Evolutionary conservation across 2,329 filamentous ascomycete species (phyloP).

Genomic region (Fusarium sublunatum): DNA sequence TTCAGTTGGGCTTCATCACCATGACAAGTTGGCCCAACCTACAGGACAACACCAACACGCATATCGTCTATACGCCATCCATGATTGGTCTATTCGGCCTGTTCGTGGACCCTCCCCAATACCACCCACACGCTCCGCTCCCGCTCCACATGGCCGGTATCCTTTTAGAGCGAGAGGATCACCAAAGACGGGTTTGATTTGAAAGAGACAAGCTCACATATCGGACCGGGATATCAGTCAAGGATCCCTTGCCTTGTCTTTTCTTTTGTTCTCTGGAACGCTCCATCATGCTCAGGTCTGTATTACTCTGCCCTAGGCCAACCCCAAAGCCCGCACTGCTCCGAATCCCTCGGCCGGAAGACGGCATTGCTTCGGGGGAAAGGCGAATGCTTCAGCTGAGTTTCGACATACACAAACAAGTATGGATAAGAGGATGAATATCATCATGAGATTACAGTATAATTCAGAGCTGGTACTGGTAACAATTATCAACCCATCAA

Average conservation of each 20-base stretch:
- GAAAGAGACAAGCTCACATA: conserved; percentile 31
- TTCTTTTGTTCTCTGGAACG: conserved; percentile 21
- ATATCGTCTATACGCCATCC: conserved; percentile 2
- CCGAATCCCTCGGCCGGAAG: conserved; percentile 32
- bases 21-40: conserved; percentile 28
- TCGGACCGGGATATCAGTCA: conserved; percentile 24
- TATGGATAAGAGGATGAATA: too few species aligned
- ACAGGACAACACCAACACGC: background rate
- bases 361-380: background rate
- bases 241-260: conserved; percentile 16
- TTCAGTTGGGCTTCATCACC: conserved; percentile 17
- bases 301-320: conserved; percentile 13
- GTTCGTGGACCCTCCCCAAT: conserved; percentile 1
- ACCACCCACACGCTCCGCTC: conserved; percentile 11
- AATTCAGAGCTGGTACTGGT: conserved; percentile 1
- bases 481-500: conserved; percentile 3
- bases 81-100: conserved; percentile 18
- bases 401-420: too few species aligned
- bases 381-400: background rate
- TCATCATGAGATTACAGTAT: too few species aligned
- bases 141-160: conserved; percentile 27
- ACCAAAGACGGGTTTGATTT: conserved; percentile 29
- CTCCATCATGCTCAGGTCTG: conserved; percentile 32
- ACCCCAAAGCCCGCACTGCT: conserved; percentile 2
- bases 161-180: conserved; percentile 15